phyloP scores from a whole-genome alignment of 2,329 filamentous ascomycete species.

The Ilyonectria sp. region DNA sequence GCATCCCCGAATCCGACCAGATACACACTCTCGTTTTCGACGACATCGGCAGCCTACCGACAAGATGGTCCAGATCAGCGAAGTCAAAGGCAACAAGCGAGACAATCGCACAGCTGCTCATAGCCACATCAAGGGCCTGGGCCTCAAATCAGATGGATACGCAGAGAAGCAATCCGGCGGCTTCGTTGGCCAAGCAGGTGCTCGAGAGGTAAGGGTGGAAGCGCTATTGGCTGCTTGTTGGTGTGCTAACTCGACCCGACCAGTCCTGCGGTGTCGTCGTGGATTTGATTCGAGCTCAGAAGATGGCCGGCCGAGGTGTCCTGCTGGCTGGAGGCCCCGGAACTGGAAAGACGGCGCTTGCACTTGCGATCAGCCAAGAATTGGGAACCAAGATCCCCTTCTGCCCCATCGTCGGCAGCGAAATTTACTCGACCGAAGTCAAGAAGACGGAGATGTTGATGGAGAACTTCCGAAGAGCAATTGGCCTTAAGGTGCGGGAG shows the following conservation, averaged over 20 bases:
- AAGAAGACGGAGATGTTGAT: slow-evolving; percentile 99
- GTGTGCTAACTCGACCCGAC: slow-evolving; percentile 39
- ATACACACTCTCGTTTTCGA: slow-evolving; percentile 24
- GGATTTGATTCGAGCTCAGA: slow-evolving; percentile 94
- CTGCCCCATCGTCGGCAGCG: slow-evolving; percentile 97
- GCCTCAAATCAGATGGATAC: slow-evolving; percentile 86
- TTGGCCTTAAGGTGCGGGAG: slow-evolving; percentile 96
- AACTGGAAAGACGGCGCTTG: slow-evolving; percentile 97
- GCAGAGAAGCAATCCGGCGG: slow-evolving; percentile 86
- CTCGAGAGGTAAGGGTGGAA: slow-evolving; percentile 81
- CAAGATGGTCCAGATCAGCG: slow-evolving; percentile 90
- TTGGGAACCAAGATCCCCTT: slow-evolving; percentile 98
- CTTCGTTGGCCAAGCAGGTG: slow-evolving; percentile 90
- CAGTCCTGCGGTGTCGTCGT: slow-evolving; percentile 96
- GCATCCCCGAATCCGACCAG: slow-evolving; percentile 11
- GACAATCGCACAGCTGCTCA: slow-evolving; percentile 97
- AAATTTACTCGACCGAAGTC: slow-evolving; percentile 97
- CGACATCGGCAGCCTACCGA: slow-evolving; percentile 48
- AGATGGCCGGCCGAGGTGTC: slow-evolving; percentile 96
- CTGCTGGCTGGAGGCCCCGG: slow-evolving; percentile 94
- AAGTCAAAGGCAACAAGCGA: slow-evolving; percentile 94
- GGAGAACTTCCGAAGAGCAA: slow-evolving; percentile 98
- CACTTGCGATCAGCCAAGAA: slow-evolving; percentile 95
- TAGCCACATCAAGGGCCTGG: slow-evolving; percentile 97
- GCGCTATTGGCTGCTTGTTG: slow-evolving; percentile 1